Percentiles rank a stretch among this genome's conserved stretches.
These are phyloP conservation scores for Oleoguttula mirabilis DNA, from an alignment of 495 filamentous ascomycete species.

Conservation along the genomic window DNA sequence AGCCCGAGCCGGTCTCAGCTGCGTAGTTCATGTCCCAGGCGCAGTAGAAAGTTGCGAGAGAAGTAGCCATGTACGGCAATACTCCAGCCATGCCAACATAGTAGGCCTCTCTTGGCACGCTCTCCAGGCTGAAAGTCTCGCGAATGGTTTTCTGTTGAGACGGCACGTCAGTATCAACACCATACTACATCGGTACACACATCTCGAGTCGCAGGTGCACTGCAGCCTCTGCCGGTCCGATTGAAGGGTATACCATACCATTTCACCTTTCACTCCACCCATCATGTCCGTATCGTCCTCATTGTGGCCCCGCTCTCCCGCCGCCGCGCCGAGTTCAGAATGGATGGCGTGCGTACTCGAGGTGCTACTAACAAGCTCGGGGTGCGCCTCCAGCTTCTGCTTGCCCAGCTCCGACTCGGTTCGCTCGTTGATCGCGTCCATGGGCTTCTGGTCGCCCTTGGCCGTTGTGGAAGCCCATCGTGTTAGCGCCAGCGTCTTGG, in stretches of 20 bases:
- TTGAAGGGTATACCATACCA: constrained; percentile 10
- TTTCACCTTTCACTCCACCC: constrained; percentile 13
- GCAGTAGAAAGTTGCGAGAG: constrained; percentile 73
- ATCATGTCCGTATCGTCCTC: constrained; percentile 43
- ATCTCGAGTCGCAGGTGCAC: too few relatives aligned
- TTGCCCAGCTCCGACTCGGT: constrained; percentile 39
- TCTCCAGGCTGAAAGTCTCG: constrained; percentile 69
- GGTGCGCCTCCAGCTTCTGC: constrained; percentile 41
- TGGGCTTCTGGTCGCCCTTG: constrained; percentile 7
- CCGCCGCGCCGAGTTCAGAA: constrained; percentile 31
- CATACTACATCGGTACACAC: too few relatives aligned
- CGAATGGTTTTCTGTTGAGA: constrained; percentile 63
- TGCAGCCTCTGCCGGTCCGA: too few relatives aligned
- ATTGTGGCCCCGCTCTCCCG: constrained; percentile 1
- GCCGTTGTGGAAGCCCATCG: constrained; percentile 1
- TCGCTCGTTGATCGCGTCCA: constrained; percentile 39
- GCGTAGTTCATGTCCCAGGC: constrained; percentile 41
- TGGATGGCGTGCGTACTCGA: constrained; percentile 47
- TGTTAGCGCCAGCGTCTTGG: constrained; percentile 7
- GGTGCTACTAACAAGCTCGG: constrained; percentile 44
- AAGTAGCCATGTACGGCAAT: constrained; percentile 80
- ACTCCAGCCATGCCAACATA: constrained; percentile 79
- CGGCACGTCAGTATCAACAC: too few relatives aligned
- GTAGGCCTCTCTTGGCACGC: constrained; percentile 70
- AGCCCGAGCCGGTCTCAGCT: constrained; percentile 44